Base-by-base conservation (phyloP, 2,329 filamentous ascomycete genomes). In the Trichoderma polysporum region DNA sequence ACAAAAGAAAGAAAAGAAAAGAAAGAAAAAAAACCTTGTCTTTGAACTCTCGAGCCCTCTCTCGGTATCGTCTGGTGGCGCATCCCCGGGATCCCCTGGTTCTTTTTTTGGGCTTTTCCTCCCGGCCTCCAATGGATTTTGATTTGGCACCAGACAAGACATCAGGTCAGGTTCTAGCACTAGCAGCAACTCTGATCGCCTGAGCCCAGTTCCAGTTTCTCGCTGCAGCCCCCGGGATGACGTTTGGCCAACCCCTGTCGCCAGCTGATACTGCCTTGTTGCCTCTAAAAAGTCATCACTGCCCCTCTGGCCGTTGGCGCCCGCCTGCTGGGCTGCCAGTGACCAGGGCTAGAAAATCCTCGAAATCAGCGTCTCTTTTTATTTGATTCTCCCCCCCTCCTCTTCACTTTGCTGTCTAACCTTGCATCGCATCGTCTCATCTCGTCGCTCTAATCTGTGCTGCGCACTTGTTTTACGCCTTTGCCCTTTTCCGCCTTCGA, bases 231-330 rank as follows among this genome's bases (percentile, higher is more conserved):
- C n/a, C n/a, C 50, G 45, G 66, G 59, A 63, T 67, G 66, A 67
- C 66, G 66, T 64, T 54, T 53, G 56, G 45, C 35, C 56, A 47
- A 50, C 66, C 66, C 66, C 66, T 64, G 59, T 45, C 57, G 31
- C 66, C 66, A 68, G 66, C 66, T 68, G 66, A 68, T 68, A 65
- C 66, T 68, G 66, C 66, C 66, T 68, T 68, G 66, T 54, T 66
- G 66, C 53, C 66, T 54, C 49, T 50, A 35, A 56, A 49, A 61
- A 66, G 33, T 52, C 41, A 66, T 67, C 66, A 68, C 60, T 60
- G 60, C 66, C 59, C 59, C 59, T 63, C 59, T 53, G 41, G 45
- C 54, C 41, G 41, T 49, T 57, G 63, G 52, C 63, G 63, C 63
- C 63, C 54, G 53, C 63, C 64, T 53, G 41, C 52, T 58, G n/a